Percentiles rank a stretch among this genome's conserved stretches.
Conservation (phyloP, 1,284 basidiomycete genomes). For the Boletus semigastroideus region DNA sequence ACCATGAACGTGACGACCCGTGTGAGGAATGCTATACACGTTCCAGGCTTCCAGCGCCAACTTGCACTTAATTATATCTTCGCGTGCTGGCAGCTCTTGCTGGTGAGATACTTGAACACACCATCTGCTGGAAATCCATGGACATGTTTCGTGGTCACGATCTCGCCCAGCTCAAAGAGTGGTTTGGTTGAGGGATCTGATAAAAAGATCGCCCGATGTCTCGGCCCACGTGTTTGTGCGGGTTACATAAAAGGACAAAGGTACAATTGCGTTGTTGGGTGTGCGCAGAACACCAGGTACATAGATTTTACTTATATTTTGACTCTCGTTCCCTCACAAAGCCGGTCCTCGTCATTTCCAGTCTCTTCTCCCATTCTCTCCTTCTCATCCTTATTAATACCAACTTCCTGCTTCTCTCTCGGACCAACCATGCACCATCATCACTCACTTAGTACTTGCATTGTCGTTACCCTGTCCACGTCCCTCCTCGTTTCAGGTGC, state of each 20-base stretch:
- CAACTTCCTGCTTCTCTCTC: too few species aligned
- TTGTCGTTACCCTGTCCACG: slow-evolving; percentile 10
- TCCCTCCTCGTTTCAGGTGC: slow-evolving; percentile 8
- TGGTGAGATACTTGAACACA: too few species aligned
- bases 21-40: background rate
- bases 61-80: background rate
- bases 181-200: too few species aligned
- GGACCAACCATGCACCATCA: slow-evolving; percentile 6
- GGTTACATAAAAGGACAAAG: slow-evolving; percentile 5
- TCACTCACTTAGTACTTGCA: slow-evolving; percentile 6
- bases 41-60: background rate
- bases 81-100: background rate
- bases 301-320: background rate
- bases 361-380: background rate
- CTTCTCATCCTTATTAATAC: too few species aligned
- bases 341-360: background rate
- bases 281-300: background rate
- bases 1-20: background rate
- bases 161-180: too few species aligned
- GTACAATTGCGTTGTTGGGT: background rate
- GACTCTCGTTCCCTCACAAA: background rate
- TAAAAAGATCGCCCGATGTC: background rate
- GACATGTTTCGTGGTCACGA: too few species aligned
- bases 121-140: too few species aligned
- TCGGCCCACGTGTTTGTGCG: background rate